Evolutionary conservation across 2,329 filamentous ascomycete species (phyloP).

Genomic region (Trichocomaceae sp.): DNA sequence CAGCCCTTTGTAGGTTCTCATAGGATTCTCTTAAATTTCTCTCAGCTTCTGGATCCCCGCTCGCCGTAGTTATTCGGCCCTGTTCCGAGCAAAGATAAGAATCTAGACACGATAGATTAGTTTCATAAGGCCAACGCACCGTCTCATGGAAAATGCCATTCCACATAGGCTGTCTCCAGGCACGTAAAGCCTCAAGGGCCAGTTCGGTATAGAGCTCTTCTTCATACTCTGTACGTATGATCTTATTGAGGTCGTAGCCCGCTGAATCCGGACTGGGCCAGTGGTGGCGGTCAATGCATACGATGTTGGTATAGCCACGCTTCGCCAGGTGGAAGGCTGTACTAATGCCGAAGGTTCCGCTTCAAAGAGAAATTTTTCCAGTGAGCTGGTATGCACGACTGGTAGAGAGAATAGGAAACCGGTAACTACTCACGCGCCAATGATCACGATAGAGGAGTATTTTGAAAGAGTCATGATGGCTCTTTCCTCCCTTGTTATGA

Average conservation of each 20-base stretch:
- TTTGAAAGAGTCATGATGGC: slow-evolving; percentile 6
- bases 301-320: slow-evolving; percentile 45
- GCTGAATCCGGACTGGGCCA: slow-evolving; percentile 44
- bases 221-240: slow-evolving; percentile 21
- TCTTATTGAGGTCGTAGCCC: slow-evolving; percentile 49
- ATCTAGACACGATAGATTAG: neutral
- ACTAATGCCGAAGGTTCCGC: slow-evolving; percentile 47
- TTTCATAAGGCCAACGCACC: neutral
- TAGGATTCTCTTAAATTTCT: slow-evolving; percentile 7
- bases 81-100: neutral
- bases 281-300: slow-evolving; percentile 42
- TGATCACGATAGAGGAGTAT: slow-evolving; percentile 9
- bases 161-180: slow-evolving; percentile 10
- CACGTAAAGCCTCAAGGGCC: slow-evolving; percentile 5
- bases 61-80: slow-evolving; percentile 6
- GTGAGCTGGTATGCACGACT: slow-evolving; percentile 12
- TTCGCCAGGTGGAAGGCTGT: slow-evolving; percentile 49
- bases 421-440: slow-evolving; percentile 5
- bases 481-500: neutral
- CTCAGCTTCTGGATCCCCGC: slow-evolving; percentile 14
- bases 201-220: slow-evolving; percentile 8
- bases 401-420: neutral
- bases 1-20: slow-evolving; percentile 6
- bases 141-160: slow-evolving; percentile 9
- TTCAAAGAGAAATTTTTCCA: slow-evolving; percentile 30